A percentile compares a stretch with the other conserved stretches of the same genome.
Evolutionary conservation across 2,329 filamentous ascomycete genomes (phyloP).

Genomic region (Nectriaceae sp.): DNA sequence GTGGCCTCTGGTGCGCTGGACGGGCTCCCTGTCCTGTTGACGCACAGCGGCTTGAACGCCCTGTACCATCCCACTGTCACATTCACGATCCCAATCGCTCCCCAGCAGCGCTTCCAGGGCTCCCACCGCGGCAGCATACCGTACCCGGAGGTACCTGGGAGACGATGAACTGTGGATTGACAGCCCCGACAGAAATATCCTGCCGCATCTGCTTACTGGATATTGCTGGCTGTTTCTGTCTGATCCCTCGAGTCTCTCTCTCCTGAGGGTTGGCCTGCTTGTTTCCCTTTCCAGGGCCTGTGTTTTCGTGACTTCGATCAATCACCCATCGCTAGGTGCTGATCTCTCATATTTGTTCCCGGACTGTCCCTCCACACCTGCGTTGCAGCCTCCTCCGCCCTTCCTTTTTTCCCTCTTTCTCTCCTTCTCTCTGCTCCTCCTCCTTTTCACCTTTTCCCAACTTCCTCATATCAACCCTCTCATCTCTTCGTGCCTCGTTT

Average conservation of each 20-base stretch:
- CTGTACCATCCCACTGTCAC: too few species aligned
- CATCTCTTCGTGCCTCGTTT: conserved; percentile 5
- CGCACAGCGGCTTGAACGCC: too few species aligned
- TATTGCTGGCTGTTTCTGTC: background rate
- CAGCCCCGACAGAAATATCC: background rate
- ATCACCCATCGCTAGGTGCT: background rate
- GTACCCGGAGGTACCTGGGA: background rate
- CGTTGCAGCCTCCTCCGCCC: conserved; percentile 5
- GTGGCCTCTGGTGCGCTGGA: too few species aligned
- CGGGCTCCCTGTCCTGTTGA: too few species aligned
- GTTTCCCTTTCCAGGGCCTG: background rate
- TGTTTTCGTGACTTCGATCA: background rate
- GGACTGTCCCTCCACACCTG: conserved; percentile 2
- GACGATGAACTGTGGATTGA: background rate
- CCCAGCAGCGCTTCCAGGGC: too few species aligned
- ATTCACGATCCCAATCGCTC: too few species aligned
- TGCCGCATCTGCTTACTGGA: background rate
- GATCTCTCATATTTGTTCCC: background rate
- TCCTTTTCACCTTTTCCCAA: conserved; percentile 6
- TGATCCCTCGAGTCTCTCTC: background rate
- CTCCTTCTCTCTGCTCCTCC: conserved; percentile 4
- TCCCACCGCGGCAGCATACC: background rate
- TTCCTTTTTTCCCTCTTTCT: conserved; percentile 19
- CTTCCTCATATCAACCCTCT: conserved; percentile 16
- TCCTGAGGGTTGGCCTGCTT: background rate